phyloP scores from a whole-genome alignment of 345 rosid species.

The Dipteronia sinensis region DNA sequence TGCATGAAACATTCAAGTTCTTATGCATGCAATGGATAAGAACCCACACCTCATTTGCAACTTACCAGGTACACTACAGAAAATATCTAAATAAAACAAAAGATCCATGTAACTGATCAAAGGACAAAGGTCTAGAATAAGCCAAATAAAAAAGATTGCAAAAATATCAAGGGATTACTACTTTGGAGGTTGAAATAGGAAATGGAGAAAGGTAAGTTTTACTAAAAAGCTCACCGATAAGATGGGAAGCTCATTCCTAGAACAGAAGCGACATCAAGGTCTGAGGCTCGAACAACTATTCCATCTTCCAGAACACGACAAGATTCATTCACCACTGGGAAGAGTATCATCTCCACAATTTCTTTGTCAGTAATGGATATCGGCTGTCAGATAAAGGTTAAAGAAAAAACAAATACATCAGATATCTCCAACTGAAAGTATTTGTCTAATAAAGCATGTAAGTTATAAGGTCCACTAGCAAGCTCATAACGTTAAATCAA shows the following conservation, averaged over 20 bases:
- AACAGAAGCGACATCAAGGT: constrained; percentile 87
- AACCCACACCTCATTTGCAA: constrained; percentile 7
- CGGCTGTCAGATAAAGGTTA: constrained; percentile 52
- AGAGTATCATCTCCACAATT: constrained; percentile 84
- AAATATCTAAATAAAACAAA: not conserved
- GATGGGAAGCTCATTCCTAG: constrained; percentile 99
- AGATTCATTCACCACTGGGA: constrained; percentile 90
- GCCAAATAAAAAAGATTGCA: not conserved
- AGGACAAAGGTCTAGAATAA: not conserved
- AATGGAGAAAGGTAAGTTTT: not conserved
- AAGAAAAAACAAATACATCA: constrained; percentile 19
- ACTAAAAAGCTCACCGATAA: constrained; percentile 60
- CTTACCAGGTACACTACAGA: not conserved
- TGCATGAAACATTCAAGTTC: not conserved
- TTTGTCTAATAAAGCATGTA: not conserved
- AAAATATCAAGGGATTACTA: not conserved
- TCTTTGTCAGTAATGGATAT: constrained; percentile 74
- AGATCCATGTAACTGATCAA: not conserved
- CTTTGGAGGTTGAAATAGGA: not conserved
- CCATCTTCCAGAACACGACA: constrained; percentile 91
- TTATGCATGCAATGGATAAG: not conserved
- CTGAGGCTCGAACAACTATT: constrained; percentile 79
- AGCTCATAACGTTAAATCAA: not conserved
- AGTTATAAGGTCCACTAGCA: not conserved
- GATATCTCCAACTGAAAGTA: constrained; percentile 11